These are phyloP conservation scores for Chlamydomonas sphaeroides DNA, from an alignment of 139 green algal genomes.

Conservation along the genomic window DNA sequence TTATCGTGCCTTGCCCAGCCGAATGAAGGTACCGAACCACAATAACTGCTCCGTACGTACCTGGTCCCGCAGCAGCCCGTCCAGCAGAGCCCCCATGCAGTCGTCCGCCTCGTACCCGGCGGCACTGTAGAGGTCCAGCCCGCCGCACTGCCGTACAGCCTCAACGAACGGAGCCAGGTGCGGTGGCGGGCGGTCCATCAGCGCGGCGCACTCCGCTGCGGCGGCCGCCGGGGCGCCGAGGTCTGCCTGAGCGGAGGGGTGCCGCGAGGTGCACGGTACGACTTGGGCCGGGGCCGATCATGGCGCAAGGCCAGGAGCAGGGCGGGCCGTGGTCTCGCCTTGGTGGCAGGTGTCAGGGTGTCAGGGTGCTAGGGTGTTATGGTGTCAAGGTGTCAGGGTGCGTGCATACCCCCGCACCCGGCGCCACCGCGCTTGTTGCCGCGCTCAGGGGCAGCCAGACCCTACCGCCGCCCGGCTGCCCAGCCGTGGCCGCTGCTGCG, in stretches of 20 bases:
- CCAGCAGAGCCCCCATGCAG: background rate
- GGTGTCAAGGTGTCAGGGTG: no score
- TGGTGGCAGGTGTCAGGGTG: no score
- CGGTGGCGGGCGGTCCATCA: background rate
- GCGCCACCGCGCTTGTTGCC: no score
- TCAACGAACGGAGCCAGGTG: constrained; percentile 7
- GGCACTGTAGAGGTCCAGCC: constrained; percentile 3
- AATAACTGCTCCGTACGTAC: background rate
- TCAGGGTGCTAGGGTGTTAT: no score
- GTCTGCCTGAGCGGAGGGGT: no score
- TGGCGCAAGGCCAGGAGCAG: background rate
- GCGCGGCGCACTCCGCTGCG: background rate
- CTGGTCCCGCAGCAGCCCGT: background rate
- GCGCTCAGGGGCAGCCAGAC: no score
- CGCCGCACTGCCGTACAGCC: constrained; percentile 6
- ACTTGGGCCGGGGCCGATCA: background rate
- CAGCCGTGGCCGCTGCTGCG: no score
- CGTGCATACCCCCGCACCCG: no score
- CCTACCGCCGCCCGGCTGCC: no score
- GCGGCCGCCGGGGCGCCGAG: no score
- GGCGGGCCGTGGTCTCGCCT: no score
- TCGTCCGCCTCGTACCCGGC: constrained; percentile 27
- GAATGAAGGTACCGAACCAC: background rate
- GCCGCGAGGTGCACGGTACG: no score
- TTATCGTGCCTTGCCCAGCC: background rate